Evolutionary conservation across 805 yeast species (phyloP).

Genomic region (Saccharomycopsis sp.): DNA sequence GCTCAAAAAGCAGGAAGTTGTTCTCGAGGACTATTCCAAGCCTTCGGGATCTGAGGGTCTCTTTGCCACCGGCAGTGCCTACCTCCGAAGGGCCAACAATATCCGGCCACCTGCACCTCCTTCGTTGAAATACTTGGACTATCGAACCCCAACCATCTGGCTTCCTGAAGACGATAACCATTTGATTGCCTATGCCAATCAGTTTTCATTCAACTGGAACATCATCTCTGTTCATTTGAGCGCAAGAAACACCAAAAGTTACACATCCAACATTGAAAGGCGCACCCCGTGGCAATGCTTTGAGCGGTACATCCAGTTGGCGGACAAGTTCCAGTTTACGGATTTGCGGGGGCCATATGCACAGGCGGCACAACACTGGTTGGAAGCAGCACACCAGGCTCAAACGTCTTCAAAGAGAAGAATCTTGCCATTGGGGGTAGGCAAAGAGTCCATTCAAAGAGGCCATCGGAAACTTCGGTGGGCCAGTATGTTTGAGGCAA

Average conservation of each 20-base stretch:
- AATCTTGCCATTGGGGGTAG: conserved; percentile 89
- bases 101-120: conserved; percentile 92
- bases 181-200: conserved; percentile 72
- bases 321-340: conserved; percentile 74
- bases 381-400: conserved; percentile 82
- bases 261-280: conserved; percentile 82
- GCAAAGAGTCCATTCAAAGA: conserved; percentile 82
- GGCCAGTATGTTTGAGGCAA: conserved; percentile 97
- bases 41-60: too few relatives aligned
- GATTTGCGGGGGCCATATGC: conserved; percentile 88
- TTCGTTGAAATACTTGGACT: conserved; percentile 64
- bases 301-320: conserved; percentile 84
- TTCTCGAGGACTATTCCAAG: conserved; percentile 11
- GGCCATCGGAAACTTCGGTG: conserved; percentile 88
- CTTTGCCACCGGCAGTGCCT: conserved; percentile 27
- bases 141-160: conserved; percentile 92
- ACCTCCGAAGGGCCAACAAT: neutral
- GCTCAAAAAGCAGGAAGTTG: conserved; percentile 34
- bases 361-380: conserved; percentile 78
- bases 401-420: conserved; percentile 84
- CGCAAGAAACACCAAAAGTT: conserved; percentile 55
- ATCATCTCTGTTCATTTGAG: conserved; percentile 76
- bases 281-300: conserved; percentile 99
- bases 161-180: conserved; percentile 85
- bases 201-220: conserved; percentile 85